A percentile compares a stretch with the other conserved stretches of the same genome.
phyloP scores from a whole-genome alignment of 148 eudicot genomes.

The Spergularia bocconei region DNA sequence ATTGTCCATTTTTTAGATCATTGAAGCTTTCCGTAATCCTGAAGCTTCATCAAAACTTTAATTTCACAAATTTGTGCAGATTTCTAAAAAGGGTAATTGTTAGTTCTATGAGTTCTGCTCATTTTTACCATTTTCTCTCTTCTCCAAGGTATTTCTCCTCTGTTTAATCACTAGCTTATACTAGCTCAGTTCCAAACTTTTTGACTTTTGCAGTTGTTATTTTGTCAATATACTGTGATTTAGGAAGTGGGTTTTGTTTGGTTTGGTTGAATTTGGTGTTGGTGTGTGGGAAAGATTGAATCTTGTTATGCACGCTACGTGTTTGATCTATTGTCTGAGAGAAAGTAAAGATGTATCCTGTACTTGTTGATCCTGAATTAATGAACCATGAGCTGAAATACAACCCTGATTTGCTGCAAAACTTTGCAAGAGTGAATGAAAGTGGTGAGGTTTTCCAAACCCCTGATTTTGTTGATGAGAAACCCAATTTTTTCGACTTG shows the following conservation, averaged over 20 bases:
- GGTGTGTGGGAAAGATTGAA: not conserved
- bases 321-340: slow-evolving; percentile 21
- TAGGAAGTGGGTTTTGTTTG: not conserved
- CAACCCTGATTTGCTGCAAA: slow-evolving; percentile 22
- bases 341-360: slow-evolving; percentile 26
- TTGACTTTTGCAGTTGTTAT: not conserved
- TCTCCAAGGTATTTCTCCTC: slow-evolving; percentile 6
- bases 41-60: slow-evolving; percentile 6
- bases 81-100: not conserved
- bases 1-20: too few species aligned
- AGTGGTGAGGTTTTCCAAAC: slow-evolving; percentile 22
- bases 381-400: slow-evolving; percentile 15
- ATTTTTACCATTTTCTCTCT: not conserved
- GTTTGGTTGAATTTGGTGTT: not conserved
- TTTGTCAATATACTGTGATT: not conserved
- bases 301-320: slow-evolving; percentile 7
- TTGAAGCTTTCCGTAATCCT: not conserved
- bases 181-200: too few species aligned
- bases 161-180: not conserved
- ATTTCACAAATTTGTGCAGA: not conserved
- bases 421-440: slow-evolving; percentile 5
- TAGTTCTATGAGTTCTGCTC: not conserved
- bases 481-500: slow-evolving; percentile 9
- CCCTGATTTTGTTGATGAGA: slow-evolving; percentile 16
- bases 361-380: slow-evolving; percentile 23